These are phyloP conservation scores for Pestalotiopsis sp. DNA, from an alignment of 2,329 filamentous ascomycete genomes.

Conservation along the genomic window DNA sequence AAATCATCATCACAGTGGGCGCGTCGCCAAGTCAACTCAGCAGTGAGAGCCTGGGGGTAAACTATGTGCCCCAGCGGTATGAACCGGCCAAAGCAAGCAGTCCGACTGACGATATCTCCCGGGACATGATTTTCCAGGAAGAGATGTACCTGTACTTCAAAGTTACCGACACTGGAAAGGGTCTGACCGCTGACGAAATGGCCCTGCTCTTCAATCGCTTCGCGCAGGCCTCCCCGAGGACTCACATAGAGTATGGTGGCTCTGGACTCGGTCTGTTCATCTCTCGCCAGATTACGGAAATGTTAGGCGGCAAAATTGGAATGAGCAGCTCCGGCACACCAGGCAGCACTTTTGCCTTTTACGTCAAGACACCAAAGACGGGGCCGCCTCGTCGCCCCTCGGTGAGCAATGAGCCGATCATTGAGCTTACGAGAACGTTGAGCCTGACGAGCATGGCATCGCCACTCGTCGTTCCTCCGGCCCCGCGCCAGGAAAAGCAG, in stretches of 20 bases:
- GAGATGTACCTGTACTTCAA: conserved; percentile 69
- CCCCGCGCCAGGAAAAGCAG: not conserved
- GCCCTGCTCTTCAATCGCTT: conserved; percentile 78
- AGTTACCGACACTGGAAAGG: conserved; percentile 77
- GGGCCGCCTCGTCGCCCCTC: conserved; percentile 16
- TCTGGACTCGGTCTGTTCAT: conserved; percentile 81
- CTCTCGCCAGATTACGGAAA: conserved; percentile 75
- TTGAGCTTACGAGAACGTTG: conserved; percentile 15
- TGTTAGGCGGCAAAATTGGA: conserved; percentile 80
- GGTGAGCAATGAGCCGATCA: conserved; percentile 16
- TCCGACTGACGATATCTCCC: conserved; percentile 6
- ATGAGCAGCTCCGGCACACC: conserved; percentile 66
- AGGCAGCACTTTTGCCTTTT: conserved; percentile 78
- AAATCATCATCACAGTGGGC: conserved; percentile 52
- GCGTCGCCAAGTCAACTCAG: conserved; percentile 43
- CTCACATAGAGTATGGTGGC: conserved; percentile 78
- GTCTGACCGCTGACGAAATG: conserved; percentile 71
- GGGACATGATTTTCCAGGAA: not conserved
- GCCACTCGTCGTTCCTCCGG: conserved; percentile 11
- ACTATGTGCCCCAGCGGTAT: conserved; percentile 61
- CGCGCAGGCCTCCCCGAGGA: conserved; percentile 74
- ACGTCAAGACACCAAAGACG: conserved; percentile 56
- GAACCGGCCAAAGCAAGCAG: conserved; percentile 36
- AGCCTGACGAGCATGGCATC: conserved; percentile 13
- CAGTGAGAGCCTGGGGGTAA: conserved; percentile 48